A percentile compares a stretch with the other conserved stretches of the same genome.
Conservation (phyloP, 2,329 filamentous ascomycete genomes). For the Trichoderma atroviride region DNA sequence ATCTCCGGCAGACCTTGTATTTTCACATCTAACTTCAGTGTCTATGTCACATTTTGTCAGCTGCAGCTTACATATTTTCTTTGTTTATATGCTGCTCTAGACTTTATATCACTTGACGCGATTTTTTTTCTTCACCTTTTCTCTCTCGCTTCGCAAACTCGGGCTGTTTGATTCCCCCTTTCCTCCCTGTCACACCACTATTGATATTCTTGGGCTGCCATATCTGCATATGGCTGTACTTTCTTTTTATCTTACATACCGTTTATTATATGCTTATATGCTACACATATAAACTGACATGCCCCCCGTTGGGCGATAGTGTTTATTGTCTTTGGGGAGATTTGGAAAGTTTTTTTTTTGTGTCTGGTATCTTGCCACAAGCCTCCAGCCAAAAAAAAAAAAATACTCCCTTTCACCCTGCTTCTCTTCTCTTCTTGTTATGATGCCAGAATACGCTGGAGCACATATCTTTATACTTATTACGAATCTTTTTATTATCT, state of each 20-base stretch:
- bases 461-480: background rate
- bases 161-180: constrained; percentile 1
- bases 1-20: constrained; percentile 19
- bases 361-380: background rate
- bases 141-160: constrained; percentile 20
- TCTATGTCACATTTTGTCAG: constrained; percentile 25
- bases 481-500: constrained; percentile 1
- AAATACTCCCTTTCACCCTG: background rate
- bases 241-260: constrained; percentile 28
- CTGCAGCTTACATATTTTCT: constrained; percentile 16
- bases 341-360: background rate
- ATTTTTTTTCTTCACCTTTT: background rate
- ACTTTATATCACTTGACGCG: constrained; percentile 23
- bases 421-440: background rate
- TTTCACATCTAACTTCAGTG: constrained; percentile 23
- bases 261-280: constrained; percentile 31
- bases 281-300: constrained; percentile 35
- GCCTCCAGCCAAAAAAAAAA: background rate
- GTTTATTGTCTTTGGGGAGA: constrained; percentile 38
- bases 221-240: constrained; percentile 24
- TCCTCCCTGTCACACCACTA: constrained; percentile 1
- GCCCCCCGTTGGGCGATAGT: constrained; percentile 38
- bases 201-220: constrained; percentile 14
- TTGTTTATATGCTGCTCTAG: constrained; percentile 24
- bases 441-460: constrained; percentile 6